Evolutionary conservation across 108 stramenopile species (phyloP), one percentile per base, ranked within the genome.

Genomic region (Epithemia pelagica): DNA sequence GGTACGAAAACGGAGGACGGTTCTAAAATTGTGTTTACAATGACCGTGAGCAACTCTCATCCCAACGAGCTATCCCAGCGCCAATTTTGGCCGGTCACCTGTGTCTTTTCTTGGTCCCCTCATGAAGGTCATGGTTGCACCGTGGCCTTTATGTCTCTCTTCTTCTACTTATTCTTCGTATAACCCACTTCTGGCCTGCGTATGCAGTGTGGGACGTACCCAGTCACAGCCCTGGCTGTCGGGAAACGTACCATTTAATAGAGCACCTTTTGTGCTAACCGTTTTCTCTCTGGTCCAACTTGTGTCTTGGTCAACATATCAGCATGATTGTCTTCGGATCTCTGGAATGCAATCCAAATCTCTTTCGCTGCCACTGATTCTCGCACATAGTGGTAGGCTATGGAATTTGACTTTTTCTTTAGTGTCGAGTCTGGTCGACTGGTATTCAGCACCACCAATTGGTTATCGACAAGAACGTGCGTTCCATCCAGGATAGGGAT

Each of bases 381-480:
- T 28, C 73, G 51, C 0, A 73, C 81, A 52, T 64, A 71, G 51
- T 86, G 85, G 59, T 78, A 71, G 19, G 65, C 75, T 25, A 80
- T 68, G 25, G 82, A 64, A 58, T 82, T 78, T 18, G 32, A 56
- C 67, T 83, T 83, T 70, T 77, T 76, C 65, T 80, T 74, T 55
- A 83, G 53, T 1, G n/a, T 53, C 22, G 77, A 78, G 61, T 78
- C 79, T 21, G 78, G 78, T 8, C 26, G 30, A 2, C 37, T 32
- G 0, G 78, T 31, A 55, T 74, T 79, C 24, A 72, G 37, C 30
- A 77, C 65, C 18, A 78, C 74, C 1, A 74, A 75, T 66, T 54
- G 66, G 46, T 80, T 84, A 33, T 88, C 83, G 26, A 78, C 67
- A 32, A 57, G 73, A 0, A 80, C 37, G 25, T 58, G 53, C 0